A percentile compares a stretch with the other conserved stretches of the same genome.
phyloP scores from a whole-genome alignment of 2,329 filamentous ascomycete genomes.

The Colletotrichum sojae region DNA sequence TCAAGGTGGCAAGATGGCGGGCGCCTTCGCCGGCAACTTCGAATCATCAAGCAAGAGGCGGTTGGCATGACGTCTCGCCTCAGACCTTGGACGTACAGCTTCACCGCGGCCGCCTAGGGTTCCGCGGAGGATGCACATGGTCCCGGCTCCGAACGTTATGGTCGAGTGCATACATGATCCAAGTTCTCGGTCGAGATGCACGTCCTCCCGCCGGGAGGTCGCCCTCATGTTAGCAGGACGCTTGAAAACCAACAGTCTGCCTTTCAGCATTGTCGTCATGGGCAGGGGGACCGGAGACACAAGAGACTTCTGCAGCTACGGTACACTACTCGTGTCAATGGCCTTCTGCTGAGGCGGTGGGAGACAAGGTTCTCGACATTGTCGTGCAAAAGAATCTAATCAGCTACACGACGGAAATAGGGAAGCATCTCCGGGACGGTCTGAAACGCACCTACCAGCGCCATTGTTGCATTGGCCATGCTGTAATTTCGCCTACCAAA shows the following conservation, averaged over 20 bases:
- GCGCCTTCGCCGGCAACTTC: constrained; percentile 75
- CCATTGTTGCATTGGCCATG: constrained; percentile 49
- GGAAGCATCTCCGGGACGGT: constrained; percentile 61
- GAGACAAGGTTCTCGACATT: constrained; percentile 73
- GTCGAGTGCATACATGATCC: constrained; percentile 68
- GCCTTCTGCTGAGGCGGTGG: constrained; percentile 73
- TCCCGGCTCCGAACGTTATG: constrained; percentile 73
- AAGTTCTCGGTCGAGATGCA: constrained; percentile 72
- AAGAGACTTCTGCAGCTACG: constrained; percentile 63
- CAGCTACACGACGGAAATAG: constrained; percentile 58
- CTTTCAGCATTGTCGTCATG: constrained; percentile 70
- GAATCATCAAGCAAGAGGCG: constrained; percentile 74
- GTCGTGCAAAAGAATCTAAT: constrained; percentile 69
- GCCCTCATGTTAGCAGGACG: constrained; percentile 73
- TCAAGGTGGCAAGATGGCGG: constrained; percentile 75
- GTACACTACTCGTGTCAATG: constrained; percentile 74
- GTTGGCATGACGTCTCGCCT: constrained; percentile 74
- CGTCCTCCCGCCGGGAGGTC: constrained; percentile 67
- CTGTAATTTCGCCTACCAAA: no score
- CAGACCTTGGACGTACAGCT: constrained; percentile 69
- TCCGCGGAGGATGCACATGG: constrained; percentile 65
- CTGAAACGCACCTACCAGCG: constrained; percentile 58
- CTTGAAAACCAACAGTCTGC: constrained; percentile 69
- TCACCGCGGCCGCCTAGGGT: constrained; percentile 64
- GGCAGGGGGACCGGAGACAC: constrained; percentile 67